Evolutionary conservation across 352 stramenopile genomes (phyloP), one percentile per base, ranked within the genome.

Genomic region (Globisporangium abappressorium): DNA sequence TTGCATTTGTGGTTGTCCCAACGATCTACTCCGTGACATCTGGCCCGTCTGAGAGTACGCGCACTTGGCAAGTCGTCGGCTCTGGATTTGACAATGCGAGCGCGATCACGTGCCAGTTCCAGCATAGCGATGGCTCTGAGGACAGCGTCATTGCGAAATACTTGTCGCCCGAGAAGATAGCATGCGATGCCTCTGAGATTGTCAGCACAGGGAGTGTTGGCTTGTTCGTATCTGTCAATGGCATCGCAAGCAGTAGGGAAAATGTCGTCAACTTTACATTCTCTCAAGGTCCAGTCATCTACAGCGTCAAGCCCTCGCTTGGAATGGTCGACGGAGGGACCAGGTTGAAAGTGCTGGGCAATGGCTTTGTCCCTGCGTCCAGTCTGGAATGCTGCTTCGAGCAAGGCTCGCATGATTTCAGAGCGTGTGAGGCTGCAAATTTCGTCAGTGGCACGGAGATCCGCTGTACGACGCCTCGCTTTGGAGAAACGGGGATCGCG

Each of bases 321-420:
- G 82, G 76, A 20, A 57, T 74, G 12, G 84, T 72, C 33, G 26
- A 22, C 24, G 70, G 72, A 46, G 73, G 71, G 22, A 73, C 60
- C 22, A 63, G 6, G 0, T 49, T 92, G 38, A 70, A 68, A 38
- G 59, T 93, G 7, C 76, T 72, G 33, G 77, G 78, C 34, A 75
- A 79, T n/a, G 73, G 75, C 5, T 92, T 94, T 62, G 64, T 71
- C 22, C 59, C 68, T 28, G 70, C 72, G 7, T 70, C 66, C 9
- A 49, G 69, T 11, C 43, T 92, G 20, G 56, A 78, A 30, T 95
- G 89, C 62, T 92, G 81, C 47, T 91, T 97, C 62, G 28, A 59
- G 22, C 33, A 54, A 11, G 8, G 15, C 28, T 5, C 33, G 26
- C 30, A 11, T 6, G 20, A 73, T 47, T 18, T 57, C 2, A 64